Conservation (phyloP, 148 eudicot species). For the Talinum fruticosum region DNA sequence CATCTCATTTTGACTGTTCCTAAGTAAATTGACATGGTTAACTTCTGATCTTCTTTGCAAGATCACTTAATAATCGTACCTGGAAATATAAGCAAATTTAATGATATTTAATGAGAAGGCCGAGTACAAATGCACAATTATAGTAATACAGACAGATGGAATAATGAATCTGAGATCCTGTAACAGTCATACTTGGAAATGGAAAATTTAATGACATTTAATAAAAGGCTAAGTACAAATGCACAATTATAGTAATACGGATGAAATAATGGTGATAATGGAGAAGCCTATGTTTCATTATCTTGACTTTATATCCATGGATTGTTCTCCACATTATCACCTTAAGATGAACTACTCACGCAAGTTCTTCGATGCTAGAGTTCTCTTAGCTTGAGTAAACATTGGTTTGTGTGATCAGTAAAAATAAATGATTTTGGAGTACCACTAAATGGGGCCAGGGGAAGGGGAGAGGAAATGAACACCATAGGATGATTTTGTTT, state of each 20-base stretch:
- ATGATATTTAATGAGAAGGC: too few species aligned
- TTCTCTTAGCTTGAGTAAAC: not conserved
- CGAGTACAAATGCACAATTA: too few species aligned
- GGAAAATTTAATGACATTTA: not conserved
- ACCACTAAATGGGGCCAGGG: not conserved
- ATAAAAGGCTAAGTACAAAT: not conserved
- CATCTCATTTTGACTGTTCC: not conserved
- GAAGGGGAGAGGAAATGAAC: not conserved
- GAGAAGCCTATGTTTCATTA: not conserved
- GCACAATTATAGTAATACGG: not conserved
- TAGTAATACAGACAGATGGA: too few species aligned
- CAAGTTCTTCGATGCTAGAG: not conserved
- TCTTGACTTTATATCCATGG: not conserved
- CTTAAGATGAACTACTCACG: not conserved
- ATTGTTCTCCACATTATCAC: not conserved
- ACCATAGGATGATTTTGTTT: too few species aligned
- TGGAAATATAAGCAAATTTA: too few species aligned
- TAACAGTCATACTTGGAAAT: not conserved
- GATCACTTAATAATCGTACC: too few species aligned
- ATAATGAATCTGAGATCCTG: not conserved
- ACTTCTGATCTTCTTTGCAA: not conserved
- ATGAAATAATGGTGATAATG: not conserved
- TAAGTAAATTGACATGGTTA: not conserved
- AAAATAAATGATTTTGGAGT: not conserved
- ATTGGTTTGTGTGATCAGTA: not conserved